Evolutionary conservation across 139 green algal genomes (phyloP), one percentile per base, ranked within the genome.

Genomic region (Haematococcus sp.): DNA sequence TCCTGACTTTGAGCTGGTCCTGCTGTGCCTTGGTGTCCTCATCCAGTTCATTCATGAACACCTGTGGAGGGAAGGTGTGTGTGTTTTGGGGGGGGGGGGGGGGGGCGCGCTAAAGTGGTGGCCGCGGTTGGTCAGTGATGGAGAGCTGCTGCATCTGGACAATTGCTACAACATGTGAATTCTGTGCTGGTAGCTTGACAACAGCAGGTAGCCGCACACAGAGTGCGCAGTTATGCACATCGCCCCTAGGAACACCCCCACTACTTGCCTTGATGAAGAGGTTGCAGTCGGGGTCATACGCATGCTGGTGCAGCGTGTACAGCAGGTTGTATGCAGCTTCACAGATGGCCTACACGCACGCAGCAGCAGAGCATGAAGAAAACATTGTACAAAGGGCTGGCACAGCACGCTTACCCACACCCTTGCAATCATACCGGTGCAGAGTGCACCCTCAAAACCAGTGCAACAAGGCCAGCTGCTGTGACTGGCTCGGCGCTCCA

Each of bases 241-340:
- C 19, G 22, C 22, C 7, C 55, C 25, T 19, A 63, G 55, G 23
- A 63, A 13, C 17, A 63, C 20, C 25, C n/a, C n/a, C 28, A 5
- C 22, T 4, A 27, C 61, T 2, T 51, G 73, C 75, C 68, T 76
- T 76, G 49, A 81, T 60, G 70, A 86, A 83, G 17, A 86, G 74
- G 74, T 78, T 75, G 81, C 81, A 86, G 81, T 86, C 81, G 2
- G 81, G 68, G 55, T 86, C 81, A 35, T 86, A 86, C 43, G 60
- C 70, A 73, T 86, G 81, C 76, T 86, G 76, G 40, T 69, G 69
- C 64, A 86, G 76, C 25, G 40, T 72, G 76, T 83, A 86, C 9
- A 86, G 32, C 16, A 86, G 63, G 73, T 86, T 86, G 81, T 86
- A 86, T 16, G 81, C 68, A 2, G 77, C 67, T 67, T 80, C 75